These are phyloP conservation scores for Cyberlindnera euphorbiiphila DNA, from an alignment of 805 yeast genomes.

Conservation along the genomic window DNA sequence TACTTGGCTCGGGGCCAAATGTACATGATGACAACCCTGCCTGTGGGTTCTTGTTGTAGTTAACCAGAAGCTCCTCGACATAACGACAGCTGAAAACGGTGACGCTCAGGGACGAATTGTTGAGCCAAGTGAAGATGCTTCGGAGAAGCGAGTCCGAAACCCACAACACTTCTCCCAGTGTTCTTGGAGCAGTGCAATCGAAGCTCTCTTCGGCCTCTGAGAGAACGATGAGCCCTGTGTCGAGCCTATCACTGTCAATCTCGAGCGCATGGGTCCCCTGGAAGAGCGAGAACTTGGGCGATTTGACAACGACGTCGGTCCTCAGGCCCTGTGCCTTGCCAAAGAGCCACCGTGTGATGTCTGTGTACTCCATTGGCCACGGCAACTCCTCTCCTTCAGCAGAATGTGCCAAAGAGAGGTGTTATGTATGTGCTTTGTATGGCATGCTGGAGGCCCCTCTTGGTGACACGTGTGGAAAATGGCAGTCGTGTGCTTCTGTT, in stretches of 20 bases:
- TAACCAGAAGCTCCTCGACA: conserved; percentile 54
- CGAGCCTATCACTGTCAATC: conserved; percentile 65
- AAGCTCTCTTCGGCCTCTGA: conserved; percentile 42
- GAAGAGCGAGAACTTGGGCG: conserved; percentile 58
- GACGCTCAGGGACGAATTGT: conserved; percentile 69
- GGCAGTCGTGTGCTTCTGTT: too few species aligned
- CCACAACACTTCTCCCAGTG: conserved; percentile 41
- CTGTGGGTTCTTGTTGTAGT: conserved; percentile 31
- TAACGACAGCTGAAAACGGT: conserved; percentile 74
- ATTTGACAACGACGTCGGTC: conserved; percentile 56
- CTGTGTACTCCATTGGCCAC: conserved; percentile 27
- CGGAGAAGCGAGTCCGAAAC: conserved; percentile 52
- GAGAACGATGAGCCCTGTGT: conserved; percentile 64
- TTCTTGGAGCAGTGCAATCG: conserved; percentile 38
- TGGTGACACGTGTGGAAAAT: not conserved
- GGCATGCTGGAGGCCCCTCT: too few species aligned
- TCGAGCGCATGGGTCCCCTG: conserved; percentile 91
- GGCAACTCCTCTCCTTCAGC: too few species aligned
- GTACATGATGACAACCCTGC: conserved; percentile 13
- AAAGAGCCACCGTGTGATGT: conserved; percentile 54
- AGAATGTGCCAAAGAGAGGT: not conserved
- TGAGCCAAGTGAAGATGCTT: conserved; percentile 67
- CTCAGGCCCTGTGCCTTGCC: conserved; percentile 35
- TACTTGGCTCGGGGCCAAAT: conserved; percentile 4
- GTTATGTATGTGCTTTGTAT: too few species aligned